Evolutionary conservation across 768 basidiomycete species (phyloP).

Genomic region (Leucocoprinus leucothites): DNA sequence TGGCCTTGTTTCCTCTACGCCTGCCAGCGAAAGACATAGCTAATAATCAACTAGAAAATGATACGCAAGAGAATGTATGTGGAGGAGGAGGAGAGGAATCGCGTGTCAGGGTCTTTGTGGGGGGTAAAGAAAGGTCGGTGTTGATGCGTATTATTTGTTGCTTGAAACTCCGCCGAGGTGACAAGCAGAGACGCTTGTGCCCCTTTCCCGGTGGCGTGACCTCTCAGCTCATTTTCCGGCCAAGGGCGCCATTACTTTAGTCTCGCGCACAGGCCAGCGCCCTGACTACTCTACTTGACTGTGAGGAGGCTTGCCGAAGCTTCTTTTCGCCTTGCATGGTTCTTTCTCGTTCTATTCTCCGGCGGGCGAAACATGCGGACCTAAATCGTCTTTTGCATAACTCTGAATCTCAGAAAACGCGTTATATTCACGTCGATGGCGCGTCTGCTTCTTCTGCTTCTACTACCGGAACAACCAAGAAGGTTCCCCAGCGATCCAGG

Average conservation of each 20-base stretch:
- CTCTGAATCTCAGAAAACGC: slow-evolving; percentile 4
- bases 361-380: background rate
- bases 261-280: background rate
- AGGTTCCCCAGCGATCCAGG: slow-evolving; percentile 15
- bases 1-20: slow-evolving; percentile 91
- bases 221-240: slow-evolving; percentile 13
- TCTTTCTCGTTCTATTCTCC: slow-evolving; percentile 3
- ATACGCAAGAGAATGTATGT: slow-evolving; percentile 22
- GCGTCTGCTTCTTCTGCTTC: background rate
- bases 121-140: slow-evolving; percentile 29
- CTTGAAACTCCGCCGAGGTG: slow-evolving; percentile 37
- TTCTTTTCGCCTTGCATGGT: background rate
- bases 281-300: background rate
- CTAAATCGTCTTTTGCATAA: background rate
- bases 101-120: slow-evolving; percentile 16
- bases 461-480: background rate
- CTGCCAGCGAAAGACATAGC: slow-evolving; percentile 77
- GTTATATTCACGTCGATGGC: slow-evolving; percentile 8
- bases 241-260: slow-evolving; percentile 4
- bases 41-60: slow-evolving; percentile 22
- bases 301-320: background rate
- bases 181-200: no score
- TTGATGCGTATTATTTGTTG: slow-evolving; percentile 23
- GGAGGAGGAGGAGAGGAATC: slow-evolving; percentile 19
- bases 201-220: slow-evolving; percentile 25